Percentiles rank a stretch among this genome's conserved stretches.
phyloP scores from a whole-genome alignment of 2,329 filamentous ascomycete genomes.

The Diplodia intermedia region DNA sequence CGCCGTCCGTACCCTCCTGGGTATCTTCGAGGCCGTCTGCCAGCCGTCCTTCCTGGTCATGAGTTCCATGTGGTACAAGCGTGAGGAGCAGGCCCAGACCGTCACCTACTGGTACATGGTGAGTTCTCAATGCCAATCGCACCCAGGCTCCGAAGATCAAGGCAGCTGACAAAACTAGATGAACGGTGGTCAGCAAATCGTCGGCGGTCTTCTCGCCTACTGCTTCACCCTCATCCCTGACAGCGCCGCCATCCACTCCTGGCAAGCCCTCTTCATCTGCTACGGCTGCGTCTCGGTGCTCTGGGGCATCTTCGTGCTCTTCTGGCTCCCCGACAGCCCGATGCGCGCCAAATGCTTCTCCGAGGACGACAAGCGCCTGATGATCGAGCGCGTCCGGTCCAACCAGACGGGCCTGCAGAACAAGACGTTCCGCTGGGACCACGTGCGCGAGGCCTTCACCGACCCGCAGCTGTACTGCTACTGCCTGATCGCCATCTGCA shows the following conservation, averaged over 20 bases:
- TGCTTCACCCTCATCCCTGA: conserved; percentile 63
- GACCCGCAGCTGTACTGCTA: conserved; percentile 63
- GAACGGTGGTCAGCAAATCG: conserved; percentile 76
- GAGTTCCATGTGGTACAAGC: conserved; percentile 68
- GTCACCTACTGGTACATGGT: conserved; percentile 65
- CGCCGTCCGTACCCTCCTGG: conserved; percentile 65
- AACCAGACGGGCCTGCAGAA: conserved; percentile 53
- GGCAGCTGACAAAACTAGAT: conserved; percentile 57
- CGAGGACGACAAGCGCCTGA: conserved; percentile 63
- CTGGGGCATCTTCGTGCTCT: conserved; percentile 59
- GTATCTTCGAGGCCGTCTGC: conserved; percentile 69
- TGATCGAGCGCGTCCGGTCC: conserved; percentile 60
- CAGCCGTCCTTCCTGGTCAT: conserved; percentile 58
- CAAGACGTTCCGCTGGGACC: conserved; percentile 59
- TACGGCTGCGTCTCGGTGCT: conserved; percentile 56
- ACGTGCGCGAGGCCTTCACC: conserved; percentile 61
- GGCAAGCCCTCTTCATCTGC: conserved; percentile 53
- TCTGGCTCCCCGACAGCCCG: conserved; percentile 69
- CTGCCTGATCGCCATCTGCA: conserved; percentile 70
- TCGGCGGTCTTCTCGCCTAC: conserved; percentile 65
- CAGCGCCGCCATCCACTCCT: conserved; percentile 61
- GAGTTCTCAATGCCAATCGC: conserved; percentile 40
- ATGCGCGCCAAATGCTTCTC: conserved; percentile 65
- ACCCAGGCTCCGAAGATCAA: not conserved
- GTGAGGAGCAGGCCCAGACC: conserved; percentile 62